Conservation (phyloP, 2,329 filamentous ascomycete genomes). For the Microdochium paspali region DNA sequence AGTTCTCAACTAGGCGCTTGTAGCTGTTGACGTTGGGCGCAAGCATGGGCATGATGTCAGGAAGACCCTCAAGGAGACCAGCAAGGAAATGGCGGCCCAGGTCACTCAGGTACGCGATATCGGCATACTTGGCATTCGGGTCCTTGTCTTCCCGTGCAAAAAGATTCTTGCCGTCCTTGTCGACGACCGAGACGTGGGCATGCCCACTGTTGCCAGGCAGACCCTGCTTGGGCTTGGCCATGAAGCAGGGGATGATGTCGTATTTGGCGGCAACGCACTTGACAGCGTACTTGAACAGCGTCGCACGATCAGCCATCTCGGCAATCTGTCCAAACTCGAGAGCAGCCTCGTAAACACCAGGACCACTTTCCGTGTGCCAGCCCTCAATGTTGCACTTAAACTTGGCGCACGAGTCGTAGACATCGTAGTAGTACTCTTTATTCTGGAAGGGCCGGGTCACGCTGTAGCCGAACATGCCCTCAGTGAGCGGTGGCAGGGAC, state of each 20-base stretch:
- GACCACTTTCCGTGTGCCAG: conserved; percentile 78
- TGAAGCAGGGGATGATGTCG: conserved; percentile 94
- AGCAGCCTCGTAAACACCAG: conserved; percentile 88
- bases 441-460: conserved; percentile 68
- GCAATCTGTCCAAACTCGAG: conserved; percentile 82
- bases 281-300: conserved; percentile 88
- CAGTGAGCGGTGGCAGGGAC: conserved; percentile 58
- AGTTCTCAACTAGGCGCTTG: conserved; percentile 96
- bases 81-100: conserved; percentile 89
- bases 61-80: conserved; percentile 77
- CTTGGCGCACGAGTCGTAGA: conserved; percentile 60
- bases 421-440: conserved; percentile 75
- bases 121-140: conserved; percentile 59
- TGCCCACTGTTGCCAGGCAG: conserved; percentile 93
- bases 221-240: conserved; percentile 91
- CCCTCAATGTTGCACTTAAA: conserved; percentile 69
- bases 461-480: conserved; percentile 80
- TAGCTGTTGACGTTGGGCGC: conserved; percentile 96
- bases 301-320: conserved; percentile 85
- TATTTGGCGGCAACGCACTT: conserved; percentile 81
- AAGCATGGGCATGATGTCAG: conserved; percentile 90
- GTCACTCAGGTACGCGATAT: conserved; percentile 75
- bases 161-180: conserved; percentile 72
- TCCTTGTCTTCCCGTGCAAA: conserved; percentile 68
- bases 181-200: conserved; percentile 85